Conservation (phyloP, 2,329 filamentous ascomycete species). For the Colletotrichum liaoningense region DNA sequence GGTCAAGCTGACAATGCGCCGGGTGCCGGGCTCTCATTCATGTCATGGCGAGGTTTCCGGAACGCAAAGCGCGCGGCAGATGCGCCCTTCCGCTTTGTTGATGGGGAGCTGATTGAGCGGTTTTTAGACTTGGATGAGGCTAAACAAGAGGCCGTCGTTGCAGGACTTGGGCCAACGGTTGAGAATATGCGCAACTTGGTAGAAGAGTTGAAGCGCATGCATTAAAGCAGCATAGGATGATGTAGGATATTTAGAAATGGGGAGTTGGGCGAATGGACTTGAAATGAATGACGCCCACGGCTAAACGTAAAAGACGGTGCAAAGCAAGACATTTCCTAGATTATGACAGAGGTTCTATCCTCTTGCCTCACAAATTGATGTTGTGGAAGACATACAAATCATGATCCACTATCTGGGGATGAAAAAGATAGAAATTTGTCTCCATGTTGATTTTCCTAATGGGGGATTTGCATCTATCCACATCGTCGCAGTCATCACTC, state of each 20-base stretch:
- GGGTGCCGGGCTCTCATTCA: constrained; percentile 60
- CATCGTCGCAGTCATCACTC: constrained; percentile 8
- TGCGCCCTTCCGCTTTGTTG: constrained; percentile 87
- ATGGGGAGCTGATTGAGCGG: constrained; percentile 89
- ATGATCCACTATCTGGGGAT: not conserved
- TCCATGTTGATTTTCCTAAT: not conserved
- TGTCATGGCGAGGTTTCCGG: constrained; percentile 83
- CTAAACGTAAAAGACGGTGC: not conserved
- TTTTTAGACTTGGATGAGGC: constrained; percentile 79
- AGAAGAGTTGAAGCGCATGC: constrained; percentile 72
- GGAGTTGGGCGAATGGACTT: not conserved
- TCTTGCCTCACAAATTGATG: not conserved
- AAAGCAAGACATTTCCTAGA: not conserved
- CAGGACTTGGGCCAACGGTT: constrained; percentile 69
- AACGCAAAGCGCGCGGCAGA: constrained; percentile 77
- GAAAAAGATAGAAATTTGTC: not conserved
- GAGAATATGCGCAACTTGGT: constrained; percentile 72
- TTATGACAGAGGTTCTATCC: not conserved
- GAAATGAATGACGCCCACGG: not conserved
- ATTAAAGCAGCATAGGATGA: constrained; percentile 52
- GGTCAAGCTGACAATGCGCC: constrained; percentile 69
- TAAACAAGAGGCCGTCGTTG: constrained; percentile 63
- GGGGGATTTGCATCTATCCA: constrained; percentile 27
- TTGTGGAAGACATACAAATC: too few relatives aligned
- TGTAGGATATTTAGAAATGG: constrained; percentile 2